Evolutionary conservation across 768 basidiomycete genomes (phyloP), one percentile per base, ranked within the genome.

Genomic region (Pulveroboletus sp.): DNA sequence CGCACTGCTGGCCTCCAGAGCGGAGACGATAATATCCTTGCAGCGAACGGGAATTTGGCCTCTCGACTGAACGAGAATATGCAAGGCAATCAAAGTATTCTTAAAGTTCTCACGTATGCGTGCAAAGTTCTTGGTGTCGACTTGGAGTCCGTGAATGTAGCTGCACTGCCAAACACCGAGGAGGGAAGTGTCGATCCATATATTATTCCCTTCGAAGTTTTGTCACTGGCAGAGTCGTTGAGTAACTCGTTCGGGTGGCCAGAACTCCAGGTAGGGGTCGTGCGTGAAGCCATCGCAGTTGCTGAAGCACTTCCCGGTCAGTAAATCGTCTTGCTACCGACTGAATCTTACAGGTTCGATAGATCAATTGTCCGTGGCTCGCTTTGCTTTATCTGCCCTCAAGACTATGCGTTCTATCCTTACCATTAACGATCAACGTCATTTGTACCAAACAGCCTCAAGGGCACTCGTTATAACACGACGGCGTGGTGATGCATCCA

Each of bases 261-360:
- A 3, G 91, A 93, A 65, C 73, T 99, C 36, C 95, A 96, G 71
- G 81, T 97, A 15, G 93, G 92, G 21, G 82, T 94, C n/a, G 76
- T 97, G 18, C 80, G 92, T 33, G 96, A 98, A 65, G 91, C 93
- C 1, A 84, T 97, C 18, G 84, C 88, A 0, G 83, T 98, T 3
- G 89, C 92, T 2, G 92, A 97, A 67, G 83, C 91, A 13, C 71
- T 99, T 21, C 93, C 95, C 49, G 93, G 93, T 91, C 53, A 47
- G 77, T 69, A 9, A 43, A 49, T 43, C 43, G 36, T 26, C 28
- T 46, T 32, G 24, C 38, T 33, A 10, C 26, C 13, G 27, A 43
- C 47, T 14, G 18, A 17, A 41, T 49, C 49, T 49, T 27, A 49
- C 46, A 50, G 24, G 42, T 45, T 51, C 40, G 33, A 21, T 59